Percentiles rank a stretch among this genome's conserved stretches.
Conservation (phyloP, 768 basidiomycete genomes). For the Hygrocybe punicea region DNA sequence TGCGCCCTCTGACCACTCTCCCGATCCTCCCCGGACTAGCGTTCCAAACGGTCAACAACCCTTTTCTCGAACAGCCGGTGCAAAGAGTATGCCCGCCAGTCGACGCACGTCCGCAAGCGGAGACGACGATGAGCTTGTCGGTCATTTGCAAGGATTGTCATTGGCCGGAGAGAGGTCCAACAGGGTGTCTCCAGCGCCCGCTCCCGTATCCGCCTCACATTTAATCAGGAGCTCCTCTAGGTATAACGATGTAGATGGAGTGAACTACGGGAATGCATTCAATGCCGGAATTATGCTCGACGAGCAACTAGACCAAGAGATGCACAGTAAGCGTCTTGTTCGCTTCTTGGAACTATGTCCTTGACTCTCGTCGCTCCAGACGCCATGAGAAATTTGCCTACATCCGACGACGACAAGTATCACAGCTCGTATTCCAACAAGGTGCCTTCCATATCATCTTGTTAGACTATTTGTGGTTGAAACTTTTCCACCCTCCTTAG, state of each 20-base stretch:
- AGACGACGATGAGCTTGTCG: slow-evolving; percentile 77
- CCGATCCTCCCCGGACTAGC: slow-evolving; percentile 53
- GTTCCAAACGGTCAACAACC: slow-evolving; percentile 44
- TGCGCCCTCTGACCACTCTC: slow-evolving; percentile 70
- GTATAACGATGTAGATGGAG: slow-evolving; percentile 57
- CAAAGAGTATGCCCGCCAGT: slow-evolving; percentile 91
- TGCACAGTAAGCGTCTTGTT: slow-evolving; percentile 67
- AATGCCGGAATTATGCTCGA: slow-evolving; percentile 90
- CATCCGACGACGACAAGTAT: slow-evolving; percentile 88
- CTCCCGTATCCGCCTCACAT: slow-evolving; percentile 51
- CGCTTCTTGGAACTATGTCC: neutral
- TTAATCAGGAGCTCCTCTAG: slow-evolving; percentile 50
- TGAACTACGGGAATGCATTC: slow-evolving; percentile 58
- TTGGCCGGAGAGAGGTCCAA: slow-evolving; percentile 61
- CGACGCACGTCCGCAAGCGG: slow-evolving; percentile 85
- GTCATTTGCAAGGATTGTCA: slow-evolving; percentile 69
- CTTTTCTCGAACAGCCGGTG: slow-evolving; percentile 66
- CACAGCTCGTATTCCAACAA: slow-evolving; percentile 58
- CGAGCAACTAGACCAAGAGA: slow-evolving; percentile 89
- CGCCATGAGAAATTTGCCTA: slow-evolving; percentile 84
- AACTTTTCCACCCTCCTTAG: slow-evolving; percentile 32
- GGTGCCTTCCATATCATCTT: slow-evolving; percentile 38
- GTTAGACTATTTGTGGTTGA: neutral
- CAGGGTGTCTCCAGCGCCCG: slow-evolving; percentile 54
- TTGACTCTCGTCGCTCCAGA: slow-evolving; percentile 45